Evolutionary conservation across 108 stramenopile genomes (phyloP).

Genomic region (Nitzschia sp.): DNA sequence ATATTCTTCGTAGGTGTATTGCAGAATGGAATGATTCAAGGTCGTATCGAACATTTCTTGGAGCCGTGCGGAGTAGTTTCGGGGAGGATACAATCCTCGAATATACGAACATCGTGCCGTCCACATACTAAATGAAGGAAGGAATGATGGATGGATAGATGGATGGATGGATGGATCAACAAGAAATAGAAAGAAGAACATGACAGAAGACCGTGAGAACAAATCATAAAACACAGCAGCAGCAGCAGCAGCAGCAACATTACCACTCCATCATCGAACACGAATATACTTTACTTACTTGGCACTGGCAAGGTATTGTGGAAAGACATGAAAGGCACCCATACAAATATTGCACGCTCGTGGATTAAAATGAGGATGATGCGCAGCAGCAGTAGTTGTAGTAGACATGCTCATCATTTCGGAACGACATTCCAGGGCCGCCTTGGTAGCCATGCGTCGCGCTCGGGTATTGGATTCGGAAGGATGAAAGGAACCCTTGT

Average conservation of each 20-base stretch:
- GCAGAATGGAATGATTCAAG: slow-evolving; percentile 12
- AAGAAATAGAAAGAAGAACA: slow-evolving; percentile 1
- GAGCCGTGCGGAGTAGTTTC: slow-evolving; percentile 5
- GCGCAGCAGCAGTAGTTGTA: neutral
- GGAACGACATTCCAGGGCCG: slow-evolving; percentile 16
- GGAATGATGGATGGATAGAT: neutral
- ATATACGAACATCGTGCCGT: slow-evolving; percentile 30
- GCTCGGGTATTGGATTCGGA: slow-evolving; percentile 12
- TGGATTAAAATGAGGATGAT: neutral
- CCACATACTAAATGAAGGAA: slow-evolving; percentile 20
- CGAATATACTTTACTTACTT: slow-evolving; percentile 13
- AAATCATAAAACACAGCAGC: too few relatives aligned
- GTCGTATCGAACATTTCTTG: slow-evolving; percentile 25
- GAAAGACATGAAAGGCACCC: slow-evolving; percentile 15
- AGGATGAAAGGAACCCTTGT: slow-evolving; percentile 30
- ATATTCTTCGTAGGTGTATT: neutral
- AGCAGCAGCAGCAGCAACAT: too few relatives aligned
- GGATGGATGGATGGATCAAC: too few relatives aligned
- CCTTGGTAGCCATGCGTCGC: slow-evolving; percentile 22
- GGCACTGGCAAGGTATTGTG: slow-evolving; percentile 20
- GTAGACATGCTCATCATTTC: neutral
- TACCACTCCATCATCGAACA: too few relatives aligned
- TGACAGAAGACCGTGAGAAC: too few relatives aligned
- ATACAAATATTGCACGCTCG: slow-evolving; percentile 19
- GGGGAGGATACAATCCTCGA: slow-evolving; percentile 9